phyloP scores from a whole-genome alignment of 2,329 filamentous ascomycete genomes.

The Fusarium secorum region DNA sequence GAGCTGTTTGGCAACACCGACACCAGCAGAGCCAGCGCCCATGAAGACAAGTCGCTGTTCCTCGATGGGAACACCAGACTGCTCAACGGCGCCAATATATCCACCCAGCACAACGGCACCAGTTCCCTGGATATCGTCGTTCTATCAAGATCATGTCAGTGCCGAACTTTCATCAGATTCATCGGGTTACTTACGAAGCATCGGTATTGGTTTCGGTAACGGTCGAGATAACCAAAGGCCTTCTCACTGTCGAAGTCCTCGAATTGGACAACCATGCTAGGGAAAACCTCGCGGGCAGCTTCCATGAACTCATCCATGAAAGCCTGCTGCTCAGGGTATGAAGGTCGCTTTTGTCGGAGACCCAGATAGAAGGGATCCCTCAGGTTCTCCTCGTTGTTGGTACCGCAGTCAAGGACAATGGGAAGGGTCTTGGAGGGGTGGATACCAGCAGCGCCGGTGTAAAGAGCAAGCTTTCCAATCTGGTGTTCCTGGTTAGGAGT shows the following conservation, averaged over 20 bases:
- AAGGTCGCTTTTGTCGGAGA: conserved; percentile 81
- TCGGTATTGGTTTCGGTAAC: conserved; percentile 87
- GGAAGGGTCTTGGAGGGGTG: conserved; percentile 83
- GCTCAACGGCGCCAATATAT: conserved; percentile 78
- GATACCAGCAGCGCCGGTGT: conserved; percentile 95
- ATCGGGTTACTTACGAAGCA: conserved; percentile 68
- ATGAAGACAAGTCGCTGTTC: conserved; percentile 97
- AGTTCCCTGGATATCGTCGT: conserved; percentile 97
- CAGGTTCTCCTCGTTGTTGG: conserved; percentile 71
- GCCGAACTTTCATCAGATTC: not conserved
- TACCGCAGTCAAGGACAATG: conserved; percentile 73
- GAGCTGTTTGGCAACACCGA: conserved; percentile 97
- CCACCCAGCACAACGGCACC: conserved; percentile 93
- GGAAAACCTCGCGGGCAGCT: conserved; percentile 78
- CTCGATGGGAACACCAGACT: conserved; percentile 82
- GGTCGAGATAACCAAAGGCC: conserved; percentile 91
- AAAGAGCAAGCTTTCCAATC: conserved; percentile 93
- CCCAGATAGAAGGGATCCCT: conserved; percentile 86
- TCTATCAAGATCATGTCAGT: conserved; percentile 50
- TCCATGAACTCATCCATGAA: conserved; percentile 99
- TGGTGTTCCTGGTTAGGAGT: conserved; percentile 44
- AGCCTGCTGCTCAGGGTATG: conserved; percentile 79
- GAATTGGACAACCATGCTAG: conserved; percentile 82
- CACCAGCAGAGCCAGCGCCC: conserved; percentile 92
- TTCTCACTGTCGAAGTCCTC: conserved; percentile 95